Percentiles rank a stretch among this genome's conserved stretches.
Conservation (phyloP, 306 rosid genomes). For the Carpinus viminea region DNA sequence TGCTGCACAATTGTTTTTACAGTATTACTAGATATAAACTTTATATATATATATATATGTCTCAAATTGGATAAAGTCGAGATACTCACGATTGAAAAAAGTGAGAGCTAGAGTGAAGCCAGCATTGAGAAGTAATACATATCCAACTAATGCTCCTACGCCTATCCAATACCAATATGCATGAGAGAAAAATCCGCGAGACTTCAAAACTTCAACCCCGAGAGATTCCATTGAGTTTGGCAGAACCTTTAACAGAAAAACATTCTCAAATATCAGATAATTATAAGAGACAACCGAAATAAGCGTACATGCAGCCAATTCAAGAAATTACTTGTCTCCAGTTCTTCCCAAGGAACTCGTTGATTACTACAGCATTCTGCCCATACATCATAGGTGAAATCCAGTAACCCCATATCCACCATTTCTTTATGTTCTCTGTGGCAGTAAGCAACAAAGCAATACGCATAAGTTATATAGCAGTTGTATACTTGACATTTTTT, state of each 20-base stretch:
- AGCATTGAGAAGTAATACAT: slow-evolving; percentile 44
- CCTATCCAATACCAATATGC: slow-evolving; percentile 82
- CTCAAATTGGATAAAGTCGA: slow-evolving; percentile 15
- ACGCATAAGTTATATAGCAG: no score
- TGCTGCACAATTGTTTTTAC: slow-evolving; percentile 28
- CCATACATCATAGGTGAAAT: slow-evolving; percentile 61
- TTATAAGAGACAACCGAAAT: no score
- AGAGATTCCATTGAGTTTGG: slow-evolving; percentile 40
- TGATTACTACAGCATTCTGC: slow-evolving; percentile 51
- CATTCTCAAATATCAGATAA: no score
- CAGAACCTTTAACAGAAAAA: slow-evolving; percentile 34
- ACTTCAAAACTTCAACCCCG: slow-evolving; percentile 50
- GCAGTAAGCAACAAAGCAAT: no score
- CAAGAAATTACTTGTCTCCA: slow-evolving; percentile 51
- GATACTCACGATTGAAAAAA: slow-evolving; percentile 48
- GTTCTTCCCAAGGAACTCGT: slow-evolving; percentile 61
- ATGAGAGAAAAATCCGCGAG: slow-evolving; percentile 52
- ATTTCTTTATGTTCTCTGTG: slow-evolving; percentile 47
- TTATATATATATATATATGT: neutral
- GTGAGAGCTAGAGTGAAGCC: slow-evolving; percentile 44
- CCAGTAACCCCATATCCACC: slow-evolving; percentile 71
- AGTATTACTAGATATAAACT: neutral
- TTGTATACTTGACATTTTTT: no score
- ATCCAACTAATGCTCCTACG: slow-evolving; percentile 57
- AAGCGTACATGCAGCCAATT: neutral